Evolutionary conservation across 2,329 filamentous ascomycete genomes (phyloP).

Genomic region (Aspergillus sp.): DNA sequence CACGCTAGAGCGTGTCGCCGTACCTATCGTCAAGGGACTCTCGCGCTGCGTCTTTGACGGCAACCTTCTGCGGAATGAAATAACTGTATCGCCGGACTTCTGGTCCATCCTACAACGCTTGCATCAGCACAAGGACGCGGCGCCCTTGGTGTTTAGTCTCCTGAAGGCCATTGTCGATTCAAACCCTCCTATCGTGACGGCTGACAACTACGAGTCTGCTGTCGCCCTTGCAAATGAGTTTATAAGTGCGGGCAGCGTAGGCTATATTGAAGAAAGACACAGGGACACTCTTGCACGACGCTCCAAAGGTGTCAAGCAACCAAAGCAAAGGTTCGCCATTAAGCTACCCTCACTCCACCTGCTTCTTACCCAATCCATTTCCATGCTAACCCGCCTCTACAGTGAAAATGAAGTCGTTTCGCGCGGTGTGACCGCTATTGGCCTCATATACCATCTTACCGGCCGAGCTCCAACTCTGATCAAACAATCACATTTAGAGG

Average conservation of each 20-base stretch:
- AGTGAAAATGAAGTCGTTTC: slow-evolving; percentile 72
- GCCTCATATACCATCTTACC: slow-evolving; percentile 79
- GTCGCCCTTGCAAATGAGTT: slow-evolving; percentile 86
- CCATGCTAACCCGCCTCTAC: slow-evolving; percentile 13
- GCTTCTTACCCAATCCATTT: not conserved
- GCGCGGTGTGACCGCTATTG: slow-evolving; percentile 77
- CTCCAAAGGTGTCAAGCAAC: slow-evolving; percentile 53
- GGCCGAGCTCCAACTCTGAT: slow-evolving; percentile 81
- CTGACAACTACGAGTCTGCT: slow-evolving; percentile 92
- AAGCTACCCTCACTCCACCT: slow-evolving; percentile 10
- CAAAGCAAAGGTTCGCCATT: slow-evolving; percentile 55
- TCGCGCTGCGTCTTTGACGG: slow-evolving; percentile 76
- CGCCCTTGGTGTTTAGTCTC: slow-evolving; percentile 81
- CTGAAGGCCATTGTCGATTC: slow-evolving; percentile 72
- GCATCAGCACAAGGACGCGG: slow-evolving; percentile 67
- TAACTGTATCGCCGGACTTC: slow-evolving; percentile 95
- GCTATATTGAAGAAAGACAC: slow-evolving; percentile 68
- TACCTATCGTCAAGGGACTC: slow-evolving; percentile 75
- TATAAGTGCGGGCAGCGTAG: slow-evolving; percentile 75
- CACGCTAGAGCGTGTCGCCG: slow-evolving; percentile 71
- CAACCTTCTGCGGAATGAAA: slow-evolving; percentile 78
- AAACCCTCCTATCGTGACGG: slow-evolving; percentile 78
- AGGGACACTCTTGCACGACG: slow-evolving; percentile 56
- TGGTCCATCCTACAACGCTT: slow-evolving; percentile 86
- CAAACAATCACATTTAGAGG: slow-evolving; percentile 88